Evolutionary conservation across 306 rosid species (phyloP).

Genomic region (Pterocarpus macrocarpus): DNA sequence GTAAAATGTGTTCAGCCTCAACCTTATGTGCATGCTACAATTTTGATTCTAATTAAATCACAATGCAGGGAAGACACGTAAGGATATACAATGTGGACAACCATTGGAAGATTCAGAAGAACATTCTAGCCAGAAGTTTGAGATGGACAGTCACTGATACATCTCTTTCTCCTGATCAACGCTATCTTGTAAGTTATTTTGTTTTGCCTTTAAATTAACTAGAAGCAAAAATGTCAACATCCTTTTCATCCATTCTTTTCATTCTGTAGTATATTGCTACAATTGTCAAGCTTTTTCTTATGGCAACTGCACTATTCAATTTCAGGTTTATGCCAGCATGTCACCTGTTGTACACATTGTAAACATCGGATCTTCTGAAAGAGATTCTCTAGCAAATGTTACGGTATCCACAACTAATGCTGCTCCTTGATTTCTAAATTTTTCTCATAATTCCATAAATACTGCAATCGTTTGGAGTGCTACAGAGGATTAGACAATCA

Average conservation of each 20-base stretch:
- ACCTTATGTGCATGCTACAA: background rate
- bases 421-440: constrained; percentile 17
- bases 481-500: constrained; percentile 15
- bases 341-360: constrained; percentile 87
- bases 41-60: constrained; percentile 28
- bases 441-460: constrained; percentile 31
- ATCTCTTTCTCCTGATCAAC: constrained; percentile 84
- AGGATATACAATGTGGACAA: constrained; percentile 82
- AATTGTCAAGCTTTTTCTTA: constrained; percentile 3
- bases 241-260: constrained; percentile 30
- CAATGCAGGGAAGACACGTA: constrained; percentile 76
- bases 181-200: constrained; percentile 67
- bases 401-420: constrained; percentile 61
- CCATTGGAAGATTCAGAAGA: constrained; percentile 94
- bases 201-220: background rate
- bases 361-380: constrained; percentile 72
- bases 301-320: constrained; percentile 35
- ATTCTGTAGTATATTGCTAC: constrained; percentile 14
- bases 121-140: constrained; percentile 78
- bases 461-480: constrained; percentile 4
- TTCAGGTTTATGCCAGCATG: constrained; percentile 98
- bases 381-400: constrained; percentile 77
- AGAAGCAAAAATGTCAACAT: background rate
- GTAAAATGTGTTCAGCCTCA: constrained; percentile 50
- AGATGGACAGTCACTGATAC: constrained; percentile 97